Base-by-base conservation (phyloP, 1,284 basidiomycete species). In the Retiboletus flavoniger region DNA sequence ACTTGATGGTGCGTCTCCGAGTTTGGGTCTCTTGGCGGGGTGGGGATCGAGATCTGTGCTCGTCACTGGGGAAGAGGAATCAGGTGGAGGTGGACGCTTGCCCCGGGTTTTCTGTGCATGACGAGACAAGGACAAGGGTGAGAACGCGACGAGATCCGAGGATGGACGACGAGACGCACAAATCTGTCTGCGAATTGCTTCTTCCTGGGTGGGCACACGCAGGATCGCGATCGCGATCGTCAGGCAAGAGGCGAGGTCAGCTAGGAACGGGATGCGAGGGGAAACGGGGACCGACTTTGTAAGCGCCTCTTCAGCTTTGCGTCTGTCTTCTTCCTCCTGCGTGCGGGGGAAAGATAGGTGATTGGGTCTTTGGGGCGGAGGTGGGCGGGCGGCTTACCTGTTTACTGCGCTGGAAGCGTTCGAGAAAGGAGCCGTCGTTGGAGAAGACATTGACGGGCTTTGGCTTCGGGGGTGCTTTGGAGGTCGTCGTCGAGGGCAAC, bases 321-420 rank as follows among this genome's bases (percentile, higher is more conserved):
- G 78, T 70, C 77, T 80, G 56, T 84, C 80, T 46, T 82, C 78
- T 59, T 83, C 83, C 59, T 82, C 82, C 83, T 84, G 63, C 3
- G 21, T 3, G 36, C 7, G 9, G 4, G n/a, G 36, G 3, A 35
- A 35, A 35, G n/a, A 35, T 14, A 19, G 8, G 36, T 41, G 21
- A 26, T 13, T 17, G 9, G 21, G 11, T 16, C 14, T 3, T 14
- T 16, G 4, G 2, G 36, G 31, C 24, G 29, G 31, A 24, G 3
- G 11, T 8, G 16, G 3, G 31, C 21, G 50, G n/a, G 31, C 34
- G 29, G 53, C 72, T 42, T 55, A 79, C 82, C 77, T 75, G 78
- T 69, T 76, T 76, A 48, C 72, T 69, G 38, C 77, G 76, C 69
- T 81, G 78, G 62, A 83, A 77, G n/a, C 81, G 75, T 60, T 82